A percentile compares a stretch with the other conserved stretches of the same genome.
These are phyloP conservation scores for Aristolochia californica DNA, from an alignment of 164 flowering plant species.

Conservation along the genomic window DNA sequence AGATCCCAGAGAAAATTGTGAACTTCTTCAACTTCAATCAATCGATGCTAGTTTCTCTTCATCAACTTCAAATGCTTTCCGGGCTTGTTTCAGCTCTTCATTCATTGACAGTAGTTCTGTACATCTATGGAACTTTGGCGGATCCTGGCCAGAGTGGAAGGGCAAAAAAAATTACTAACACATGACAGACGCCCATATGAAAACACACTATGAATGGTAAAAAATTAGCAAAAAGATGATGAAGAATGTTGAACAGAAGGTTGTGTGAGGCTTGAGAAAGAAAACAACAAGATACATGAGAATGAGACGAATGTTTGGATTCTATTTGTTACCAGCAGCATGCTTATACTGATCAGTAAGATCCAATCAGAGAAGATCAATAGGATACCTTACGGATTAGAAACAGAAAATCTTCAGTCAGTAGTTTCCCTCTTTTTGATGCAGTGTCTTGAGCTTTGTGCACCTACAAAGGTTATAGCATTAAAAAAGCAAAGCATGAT, in stretches of 20 bases:
- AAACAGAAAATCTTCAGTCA: constrained; percentile 78
- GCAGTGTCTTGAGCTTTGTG: constrained; percentile 87
- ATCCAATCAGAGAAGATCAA: too few species aligned
- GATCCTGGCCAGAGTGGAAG: constrained; percentile 36
- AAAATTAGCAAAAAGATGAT: too few species aligned
- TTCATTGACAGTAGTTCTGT: constrained; percentile 78
- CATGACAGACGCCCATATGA: too few species aligned
- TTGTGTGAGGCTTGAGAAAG: too few species aligned
- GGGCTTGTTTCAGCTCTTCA: constrained; percentile 93
- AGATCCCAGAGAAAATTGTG: too few species aligned
- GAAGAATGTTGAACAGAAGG: too few species aligned
- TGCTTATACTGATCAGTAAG: too few species aligned
- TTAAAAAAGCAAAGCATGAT: not conserved
- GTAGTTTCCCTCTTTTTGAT: constrained; percentile 76
- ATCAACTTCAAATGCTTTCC: constrained; percentile 82
- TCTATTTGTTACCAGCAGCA: too few species aligned
- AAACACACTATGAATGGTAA: too few species aligned
- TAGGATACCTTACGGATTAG: constrained; percentile 68
- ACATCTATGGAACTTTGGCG: constrained; percentile 72
- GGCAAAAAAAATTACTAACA: not conserved
- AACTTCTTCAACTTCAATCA: constrained; percentile 16
- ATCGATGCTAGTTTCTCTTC: constrained; percentile 56
- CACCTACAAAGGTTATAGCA: constrained; percentile 28
- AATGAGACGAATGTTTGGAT: too few species aligned
- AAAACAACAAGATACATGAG: too few species aligned